Evolutionary conservation across 495 filamentous ascomycete species (phyloP).

Genomic region (Aspergillus funiculosus): DNA sequence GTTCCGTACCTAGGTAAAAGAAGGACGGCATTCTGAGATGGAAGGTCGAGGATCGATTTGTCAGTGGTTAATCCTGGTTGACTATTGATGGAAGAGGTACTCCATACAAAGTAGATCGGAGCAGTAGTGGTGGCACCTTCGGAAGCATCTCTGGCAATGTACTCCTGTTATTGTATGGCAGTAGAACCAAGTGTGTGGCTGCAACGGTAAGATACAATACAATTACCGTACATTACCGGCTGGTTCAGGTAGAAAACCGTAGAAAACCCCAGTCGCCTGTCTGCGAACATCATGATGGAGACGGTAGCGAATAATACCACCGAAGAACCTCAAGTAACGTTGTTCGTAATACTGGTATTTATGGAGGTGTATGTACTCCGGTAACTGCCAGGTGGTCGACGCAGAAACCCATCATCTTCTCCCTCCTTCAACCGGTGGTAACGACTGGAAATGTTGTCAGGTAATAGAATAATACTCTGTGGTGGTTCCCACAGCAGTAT

Average conservation of each 20-base stretch:
- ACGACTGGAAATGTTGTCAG: constrained; percentile 1
- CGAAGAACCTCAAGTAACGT: too few species aligned
- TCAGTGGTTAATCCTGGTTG: neutral
- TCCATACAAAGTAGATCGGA: too few species aligned
- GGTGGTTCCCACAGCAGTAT: constrained; percentile 14
- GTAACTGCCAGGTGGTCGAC: too few species aligned
- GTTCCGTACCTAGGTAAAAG: too few species aligned
- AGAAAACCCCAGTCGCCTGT: neutral
- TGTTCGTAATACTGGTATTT: too few species aligned
- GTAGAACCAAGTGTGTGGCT: constrained; percentile 8
- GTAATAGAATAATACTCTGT: neutral
- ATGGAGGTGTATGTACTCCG: too few species aligned
- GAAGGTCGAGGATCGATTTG: neutral
- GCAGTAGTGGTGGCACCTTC: constrained; percentile 3
- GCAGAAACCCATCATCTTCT: neutral
- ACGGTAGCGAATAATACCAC: constrained; percentile 11
- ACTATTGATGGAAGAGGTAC: constrained; percentile 3
- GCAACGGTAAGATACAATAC: constrained; percentile 16
- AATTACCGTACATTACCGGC: constrained; percentile 5
- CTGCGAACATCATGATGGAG: constrained; percentile 13
- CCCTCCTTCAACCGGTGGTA: constrained; percentile 12
- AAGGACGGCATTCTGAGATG: too few species aligned
- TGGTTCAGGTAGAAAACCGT: too few species aligned
- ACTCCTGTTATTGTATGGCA: too few species aligned
- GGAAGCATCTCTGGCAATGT: neutral